Evolutionary conservation across 176 grass and related monocot genomes (phyloP).

Genomic region (Oryza longistaminata): DNA sequence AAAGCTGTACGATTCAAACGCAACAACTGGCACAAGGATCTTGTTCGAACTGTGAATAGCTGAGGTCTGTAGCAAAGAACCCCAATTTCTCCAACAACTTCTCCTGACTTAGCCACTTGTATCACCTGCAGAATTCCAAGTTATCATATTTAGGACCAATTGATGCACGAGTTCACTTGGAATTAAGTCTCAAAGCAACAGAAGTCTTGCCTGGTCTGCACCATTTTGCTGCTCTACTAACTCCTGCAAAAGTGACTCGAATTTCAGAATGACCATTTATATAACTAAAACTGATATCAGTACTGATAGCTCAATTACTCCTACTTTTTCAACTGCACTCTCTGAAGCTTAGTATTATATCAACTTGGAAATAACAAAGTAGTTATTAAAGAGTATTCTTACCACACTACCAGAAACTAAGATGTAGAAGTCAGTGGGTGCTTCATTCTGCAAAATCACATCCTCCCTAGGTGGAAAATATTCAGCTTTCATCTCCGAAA

Average conservation of each 20-base stretch:
- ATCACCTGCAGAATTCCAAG: constrained; percentile 47
- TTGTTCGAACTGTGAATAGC: constrained; percentile 87
- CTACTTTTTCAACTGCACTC: neutral
- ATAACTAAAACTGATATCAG: constrained; percentile 11
- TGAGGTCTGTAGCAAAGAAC: constrained; percentile 96
- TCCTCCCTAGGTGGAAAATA: constrained; percentile 99
- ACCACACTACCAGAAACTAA: constrained; percentile 80
- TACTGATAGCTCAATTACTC: constrained; percentile 8
- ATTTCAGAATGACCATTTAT: constrained; percentile 34
- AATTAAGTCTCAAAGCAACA: constrained; percentile 21
- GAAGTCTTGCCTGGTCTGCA: constrained; percentile 58
- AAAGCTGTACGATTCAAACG: constrained; percentile 80
- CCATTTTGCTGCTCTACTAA: constrained; percentile 58
- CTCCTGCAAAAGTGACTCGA: constrained; percentile 62
- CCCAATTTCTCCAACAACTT: constrained; percentile 90
- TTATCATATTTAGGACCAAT: constrained; percentile 31
- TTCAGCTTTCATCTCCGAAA: constrained; percentile 98
- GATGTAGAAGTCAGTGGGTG: constrained; percentile 98
- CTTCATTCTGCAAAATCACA: constrained; percentile 96
- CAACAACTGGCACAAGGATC: constrained; percentile 84
- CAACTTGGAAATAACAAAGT: constrained; percentile 19
- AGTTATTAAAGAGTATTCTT: constrained; percentile 27
- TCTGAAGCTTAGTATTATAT: constrained; percentile 3
- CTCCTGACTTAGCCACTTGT: constrained; percentile 61
- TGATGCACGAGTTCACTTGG: constrained; percentile 28